Conservation (phyloP, 768 basidiomycete species). For the Russula brevipes region DNA sequence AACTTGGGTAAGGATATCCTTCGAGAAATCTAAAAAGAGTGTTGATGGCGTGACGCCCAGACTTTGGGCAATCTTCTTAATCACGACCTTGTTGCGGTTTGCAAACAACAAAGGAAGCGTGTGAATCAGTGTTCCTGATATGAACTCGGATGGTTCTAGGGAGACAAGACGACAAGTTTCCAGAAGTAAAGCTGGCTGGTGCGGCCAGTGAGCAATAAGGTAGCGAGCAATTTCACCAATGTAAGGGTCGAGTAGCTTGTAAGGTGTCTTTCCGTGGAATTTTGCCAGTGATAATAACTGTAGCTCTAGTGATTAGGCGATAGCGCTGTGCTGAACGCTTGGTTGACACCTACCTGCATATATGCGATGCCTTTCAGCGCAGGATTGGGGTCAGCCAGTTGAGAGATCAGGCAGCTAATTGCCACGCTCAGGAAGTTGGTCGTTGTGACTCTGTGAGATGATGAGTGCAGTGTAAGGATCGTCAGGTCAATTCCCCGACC, state of each 20-base stretch:
- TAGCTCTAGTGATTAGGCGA: conserved; percentile 15
- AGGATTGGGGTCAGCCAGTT: conserved; percentile 62
- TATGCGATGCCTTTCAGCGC: conserved; percentile 64
- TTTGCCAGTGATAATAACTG: conserved; percentile 59
- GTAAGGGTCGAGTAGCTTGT: conserved; percentile 65
- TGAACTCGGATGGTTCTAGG: conserved; percentile 52
- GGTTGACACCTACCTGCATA: conserved; percentile 48
- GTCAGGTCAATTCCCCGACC: conserved; percentile 30
- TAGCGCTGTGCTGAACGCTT: conserved; percentile 12
- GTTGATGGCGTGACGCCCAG: conserved; percentile 41
- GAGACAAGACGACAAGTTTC: conserved; percentile 70
- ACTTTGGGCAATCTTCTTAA: conserved; percentile 57
- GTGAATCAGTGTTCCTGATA: conserved; percentile 54
- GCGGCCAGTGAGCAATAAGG: conserved; percentile 52
- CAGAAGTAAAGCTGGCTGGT: conserved; percentile 51
- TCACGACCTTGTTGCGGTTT: conserved; percentile 48
- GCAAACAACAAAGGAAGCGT: conserved; percentile 70
- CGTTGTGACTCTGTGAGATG: conserved; percentile 40
- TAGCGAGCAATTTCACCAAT: conserved; percentile 62
- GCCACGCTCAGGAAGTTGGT: conserved; percentile 52
- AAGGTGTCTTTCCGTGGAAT: conserved; percentile 54
- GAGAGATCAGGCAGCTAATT: conserved; percentile 57
- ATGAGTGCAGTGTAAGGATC: neutral
- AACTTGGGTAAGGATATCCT: conserved; percentile 59
- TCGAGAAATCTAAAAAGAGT: conserved; percentile 52